A percentile compares a stretch with the other conserved stretches of the same genome.
Evolutionary conservation across 805 yeast genomes (phyloP).

Genomic region (Nakazawaea pomicola): DNA sequence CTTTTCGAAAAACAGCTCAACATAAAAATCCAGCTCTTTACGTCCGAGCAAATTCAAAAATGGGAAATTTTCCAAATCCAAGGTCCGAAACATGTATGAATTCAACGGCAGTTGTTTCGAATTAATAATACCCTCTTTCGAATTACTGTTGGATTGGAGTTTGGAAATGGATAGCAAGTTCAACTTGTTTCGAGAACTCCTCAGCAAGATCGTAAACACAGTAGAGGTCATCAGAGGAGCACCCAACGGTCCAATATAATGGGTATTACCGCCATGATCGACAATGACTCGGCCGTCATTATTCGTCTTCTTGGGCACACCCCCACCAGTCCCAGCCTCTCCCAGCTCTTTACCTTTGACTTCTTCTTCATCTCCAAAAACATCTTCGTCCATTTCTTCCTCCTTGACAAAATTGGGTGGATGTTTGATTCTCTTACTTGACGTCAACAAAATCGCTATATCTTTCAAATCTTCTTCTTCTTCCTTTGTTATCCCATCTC

Average conservation of each 20-base stretch:
- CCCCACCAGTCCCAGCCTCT: neutral
- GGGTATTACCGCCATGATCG: constrained; percentile 16
- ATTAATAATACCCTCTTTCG: constrained; percentile 12
- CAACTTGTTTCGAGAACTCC: constrained; percentile 7
- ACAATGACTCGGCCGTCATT: constrained; percentile 14
- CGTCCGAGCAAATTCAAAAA: constrained; percentile 8
- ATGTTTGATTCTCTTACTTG: constrained; percentile 8
- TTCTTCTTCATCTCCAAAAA: neutral
- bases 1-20: constrained; percentile 11
- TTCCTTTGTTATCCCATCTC: constrained; percentile 9
- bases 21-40: constrained; percentile 14
- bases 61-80: constrained; percentile 12
- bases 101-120: constrained; percentile 12
- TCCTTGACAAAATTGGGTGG: neutral
- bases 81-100: neutral
- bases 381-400: constrained; percentile 5
- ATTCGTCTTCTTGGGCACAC: neutral
- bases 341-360: no score
- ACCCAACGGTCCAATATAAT: constrained; percentile 18
- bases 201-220: constrained; percentile 7
- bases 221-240: constrained; percentile 14
- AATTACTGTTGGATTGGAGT: neutral
- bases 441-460: constrained; percentile 13
- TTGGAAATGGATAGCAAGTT: neutral
- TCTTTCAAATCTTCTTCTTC: constrained; percentile 13